Evolutionary conservation across 257 asterid species (phyloP).

Genomic region (Przewalskia tangutica): DNA sequence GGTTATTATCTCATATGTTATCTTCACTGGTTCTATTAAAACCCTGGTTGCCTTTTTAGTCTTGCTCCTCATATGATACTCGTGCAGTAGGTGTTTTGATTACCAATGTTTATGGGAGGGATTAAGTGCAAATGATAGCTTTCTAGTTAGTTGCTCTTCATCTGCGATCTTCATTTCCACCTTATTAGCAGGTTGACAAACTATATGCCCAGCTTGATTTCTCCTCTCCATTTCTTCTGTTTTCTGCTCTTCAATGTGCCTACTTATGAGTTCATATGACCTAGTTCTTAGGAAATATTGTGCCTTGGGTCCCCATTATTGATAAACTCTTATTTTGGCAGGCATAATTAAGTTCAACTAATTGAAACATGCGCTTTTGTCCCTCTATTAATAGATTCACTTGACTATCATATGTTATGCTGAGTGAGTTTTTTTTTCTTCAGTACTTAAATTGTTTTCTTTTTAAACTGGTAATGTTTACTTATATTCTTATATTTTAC

Average conservation of each 20-base stretch:
- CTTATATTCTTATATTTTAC: background rate
- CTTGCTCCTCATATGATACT: too few relatives aligned
- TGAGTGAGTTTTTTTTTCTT: background rate
- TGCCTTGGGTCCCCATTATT: background rate
- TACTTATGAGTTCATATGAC: background rate
- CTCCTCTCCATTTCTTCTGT: background rate
- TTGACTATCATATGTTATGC: background rate
- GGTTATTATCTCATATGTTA: too few relatives aligned
- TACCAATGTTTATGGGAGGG: too few relatives aligned
- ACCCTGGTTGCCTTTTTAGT: too few relatives aligned
- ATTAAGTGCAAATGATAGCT: too few relatives aligned
- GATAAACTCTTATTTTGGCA: background rate
- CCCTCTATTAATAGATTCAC: background rate
- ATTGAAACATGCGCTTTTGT: background rate
- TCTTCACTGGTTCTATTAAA: too few relatives aligned
- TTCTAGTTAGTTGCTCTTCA: too few relatives aligned
- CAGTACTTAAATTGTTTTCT: background rate
- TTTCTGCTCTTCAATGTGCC: background rate
- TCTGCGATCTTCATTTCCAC: too few relatives aligned
- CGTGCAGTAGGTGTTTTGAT: too few relatives aligned
- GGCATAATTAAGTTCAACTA: background rate
- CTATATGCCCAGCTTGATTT: background rate
- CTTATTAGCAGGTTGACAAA: too few relatives aligned
- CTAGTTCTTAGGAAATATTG: background rate
- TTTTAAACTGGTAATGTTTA: too few relatives aligned